These are phyloP conservation scores for Cryptosporidium tyzzeri DNA, from an alignment of 169 alveolate genomes.

Conservation along the genomic window DNA sequence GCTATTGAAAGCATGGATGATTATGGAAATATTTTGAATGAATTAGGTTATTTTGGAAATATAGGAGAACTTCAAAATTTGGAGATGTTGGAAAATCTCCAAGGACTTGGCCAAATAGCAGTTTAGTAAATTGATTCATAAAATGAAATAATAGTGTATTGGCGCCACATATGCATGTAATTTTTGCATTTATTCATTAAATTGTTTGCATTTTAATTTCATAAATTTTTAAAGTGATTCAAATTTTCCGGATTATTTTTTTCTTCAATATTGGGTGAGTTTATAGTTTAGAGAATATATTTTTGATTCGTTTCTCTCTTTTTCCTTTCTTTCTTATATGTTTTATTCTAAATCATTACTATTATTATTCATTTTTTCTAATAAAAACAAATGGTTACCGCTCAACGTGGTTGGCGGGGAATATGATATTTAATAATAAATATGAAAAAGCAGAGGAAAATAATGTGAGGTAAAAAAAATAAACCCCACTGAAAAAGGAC, in stretches of 20 bases:
- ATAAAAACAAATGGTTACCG: not conserved
- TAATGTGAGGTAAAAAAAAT: slow-evolving; percentile 13
- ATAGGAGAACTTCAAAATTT: slow-evolving; percentile 5
- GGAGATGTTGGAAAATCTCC: slow-evolving; percentile 6
- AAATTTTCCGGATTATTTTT: no score
- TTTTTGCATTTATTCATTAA: not conserved
- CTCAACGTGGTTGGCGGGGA: not conserved
- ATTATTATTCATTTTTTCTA: not conserved
- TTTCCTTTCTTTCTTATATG: not conserved
- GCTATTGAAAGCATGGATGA: not conserved
- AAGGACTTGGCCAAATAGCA: not conserved
- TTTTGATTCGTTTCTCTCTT: not conserved
- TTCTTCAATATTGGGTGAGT: no score
- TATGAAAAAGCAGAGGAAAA: not conserved
- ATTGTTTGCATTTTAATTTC: no score
- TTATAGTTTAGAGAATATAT: not conserved
- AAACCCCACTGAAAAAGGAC: slow-evolving; percentile 10
- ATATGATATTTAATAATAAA: not conserved
- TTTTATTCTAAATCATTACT: not conserved
- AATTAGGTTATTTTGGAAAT: slow-evolving; percentile 22
- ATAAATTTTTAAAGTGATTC: no score
- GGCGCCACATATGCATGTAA: slow-evolving; percentile 5
- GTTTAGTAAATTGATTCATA: not conserved
- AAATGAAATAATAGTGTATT: not conserved
- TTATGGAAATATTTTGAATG: not conserved